A percentile compares a stretch with the other conserved stretches of the same genome.
phyloP scores from a whole-genome alignment of 78 protist species.

The Trichosphaerium sp. region DNA sequence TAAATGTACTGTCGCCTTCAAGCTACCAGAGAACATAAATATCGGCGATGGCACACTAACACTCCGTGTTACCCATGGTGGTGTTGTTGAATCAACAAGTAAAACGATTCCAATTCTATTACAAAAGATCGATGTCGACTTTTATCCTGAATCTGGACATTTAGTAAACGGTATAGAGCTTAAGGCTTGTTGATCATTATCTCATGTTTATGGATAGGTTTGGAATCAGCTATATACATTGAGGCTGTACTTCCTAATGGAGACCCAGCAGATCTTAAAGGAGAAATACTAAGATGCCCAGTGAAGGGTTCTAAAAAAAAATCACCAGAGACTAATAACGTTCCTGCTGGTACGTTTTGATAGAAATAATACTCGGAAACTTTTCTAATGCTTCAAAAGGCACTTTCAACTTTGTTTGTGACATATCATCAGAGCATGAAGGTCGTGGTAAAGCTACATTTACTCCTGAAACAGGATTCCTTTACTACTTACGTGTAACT shows the following conservation, averaged over 20 bases:
- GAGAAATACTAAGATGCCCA: not conserved
- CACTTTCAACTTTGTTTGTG: not conserved
- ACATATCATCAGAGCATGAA: not conserved
- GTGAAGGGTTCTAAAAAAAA: not conserved
- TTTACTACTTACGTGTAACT: too few relatives aligned
- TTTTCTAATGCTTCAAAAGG: too few relatives aligned
- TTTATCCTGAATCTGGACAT: not conserved
- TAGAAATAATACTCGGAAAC: not conserved
- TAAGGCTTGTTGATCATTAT: too few relatives aligned
- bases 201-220: too few relatives aligned
- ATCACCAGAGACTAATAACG: too few relatives aligned
- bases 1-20: not conserved
- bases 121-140: not conserved
- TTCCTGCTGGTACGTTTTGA: too few relatives aligned
- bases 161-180: not conserved
- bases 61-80: not conserved
- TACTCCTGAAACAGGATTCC: too few relatives aligned
- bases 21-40: not conserved
- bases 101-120: not conserved
- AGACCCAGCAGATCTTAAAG: not conserved
- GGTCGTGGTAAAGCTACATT: not conserved
- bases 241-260: not conserved
- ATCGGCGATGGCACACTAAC: not conserved
- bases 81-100: not conserved
- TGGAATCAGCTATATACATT: not conserved